Evolutionary conservation across 805 yeast species (phyloP).

Genomic region (Priceomyces melissophilus): DNA sequence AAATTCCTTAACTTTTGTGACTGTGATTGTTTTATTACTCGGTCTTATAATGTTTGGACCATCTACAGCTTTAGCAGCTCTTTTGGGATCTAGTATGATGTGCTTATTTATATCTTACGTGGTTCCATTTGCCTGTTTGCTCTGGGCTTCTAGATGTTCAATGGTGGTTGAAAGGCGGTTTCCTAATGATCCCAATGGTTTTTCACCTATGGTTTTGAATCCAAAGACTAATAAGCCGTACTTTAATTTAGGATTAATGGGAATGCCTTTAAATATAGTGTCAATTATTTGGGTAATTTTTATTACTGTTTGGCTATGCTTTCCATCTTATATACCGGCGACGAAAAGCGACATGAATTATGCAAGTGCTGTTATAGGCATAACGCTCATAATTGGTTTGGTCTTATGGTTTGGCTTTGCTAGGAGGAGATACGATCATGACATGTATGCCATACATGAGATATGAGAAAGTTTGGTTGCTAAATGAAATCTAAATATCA

Average conservation of each 20-base stretch:
- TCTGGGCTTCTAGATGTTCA: conserved; percentile 9
- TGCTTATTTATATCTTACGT: conserved; percentile 28
- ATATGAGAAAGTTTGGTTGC: too few relatives aligned
- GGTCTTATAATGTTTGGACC: conserved; percentile 26
- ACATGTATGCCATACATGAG: neutral
- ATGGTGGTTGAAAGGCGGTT: conserved; percentile 9
- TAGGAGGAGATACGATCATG: conserved; percentile 12
- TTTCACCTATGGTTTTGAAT: neutral
- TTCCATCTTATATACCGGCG: conserved; percentile 14
- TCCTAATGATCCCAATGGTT: neutral
- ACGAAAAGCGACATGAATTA: conserved; percentile 17
- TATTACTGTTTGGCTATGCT: conserved; percentile 17
- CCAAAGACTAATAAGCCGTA: conserved; percentile 8
- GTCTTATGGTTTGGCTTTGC: conserved; percentile 16
- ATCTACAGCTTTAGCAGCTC: conserved; percentile 28
- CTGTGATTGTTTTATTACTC: conserved; percentile 19
- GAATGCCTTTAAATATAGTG: conserved; percentile 14
- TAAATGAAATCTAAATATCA: too few relatives aligned
- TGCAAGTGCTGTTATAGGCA: conserved; percentile 18
- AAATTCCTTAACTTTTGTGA: conserved; percentile 17
- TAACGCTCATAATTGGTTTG: conserved; percentile 15
- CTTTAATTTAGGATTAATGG: conserved; percentile 15
- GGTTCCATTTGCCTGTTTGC: conserved; percentile 24
- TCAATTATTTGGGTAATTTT: conserved; percentile 17
- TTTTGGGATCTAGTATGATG: conserved; percentile 26